These are phyloP conservation scores for Beta lomatogona DNA, from an alignment of 179 eudicot genomes.

Conservation along the genomic window DNA sequence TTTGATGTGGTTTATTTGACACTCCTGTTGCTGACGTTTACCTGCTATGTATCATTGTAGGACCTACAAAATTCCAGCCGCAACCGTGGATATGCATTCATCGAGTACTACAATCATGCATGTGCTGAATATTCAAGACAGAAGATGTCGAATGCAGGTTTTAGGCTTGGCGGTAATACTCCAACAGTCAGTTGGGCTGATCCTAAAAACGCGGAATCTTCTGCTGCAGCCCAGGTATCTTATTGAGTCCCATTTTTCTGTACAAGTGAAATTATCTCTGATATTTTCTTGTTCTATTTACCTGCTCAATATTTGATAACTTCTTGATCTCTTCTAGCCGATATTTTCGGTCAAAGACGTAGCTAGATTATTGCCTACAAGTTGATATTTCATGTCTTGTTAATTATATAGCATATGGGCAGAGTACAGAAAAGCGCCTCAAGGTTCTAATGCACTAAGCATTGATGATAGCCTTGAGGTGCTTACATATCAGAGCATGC, in stretches of 20 bases:
- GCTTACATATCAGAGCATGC: neutral
- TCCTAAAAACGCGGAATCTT: constrained; percentile 75
- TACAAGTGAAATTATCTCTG: neutral
- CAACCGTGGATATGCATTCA: constrained; percentile 91
- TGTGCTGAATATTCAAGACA: constrained; percentile 93
- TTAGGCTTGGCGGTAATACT: constrained; percentile 78
- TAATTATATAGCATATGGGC: too few species aligned
- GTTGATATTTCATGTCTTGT: neutral
- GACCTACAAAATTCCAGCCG: constrained; percentile 83
- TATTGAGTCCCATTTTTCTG: neutral
- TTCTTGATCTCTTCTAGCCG: neutral
- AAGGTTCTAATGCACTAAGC: neutral
- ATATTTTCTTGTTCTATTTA: neutral
- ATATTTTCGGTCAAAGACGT: neutral
- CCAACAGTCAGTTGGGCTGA: constrained; percentile 99
- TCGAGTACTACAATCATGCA: constrained; percentile 94
- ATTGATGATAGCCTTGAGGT: neutral
- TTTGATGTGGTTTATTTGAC: constrained; percentile 12
- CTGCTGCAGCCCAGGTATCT: constrained; percentile 78
- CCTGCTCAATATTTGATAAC: neutral
- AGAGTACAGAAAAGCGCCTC: neutral
- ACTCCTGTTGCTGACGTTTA: constrained; percentile 16
- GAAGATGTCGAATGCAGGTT: constrained; percentile 73
- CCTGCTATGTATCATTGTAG: constrained; percentile 40
- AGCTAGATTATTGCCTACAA: neutral